A percentile compares a stretch with the other conserved stretches of the same genome.
Conservation (phyloP, 805 yeast species). For the Ogataea parapolymorpha region DNA sequence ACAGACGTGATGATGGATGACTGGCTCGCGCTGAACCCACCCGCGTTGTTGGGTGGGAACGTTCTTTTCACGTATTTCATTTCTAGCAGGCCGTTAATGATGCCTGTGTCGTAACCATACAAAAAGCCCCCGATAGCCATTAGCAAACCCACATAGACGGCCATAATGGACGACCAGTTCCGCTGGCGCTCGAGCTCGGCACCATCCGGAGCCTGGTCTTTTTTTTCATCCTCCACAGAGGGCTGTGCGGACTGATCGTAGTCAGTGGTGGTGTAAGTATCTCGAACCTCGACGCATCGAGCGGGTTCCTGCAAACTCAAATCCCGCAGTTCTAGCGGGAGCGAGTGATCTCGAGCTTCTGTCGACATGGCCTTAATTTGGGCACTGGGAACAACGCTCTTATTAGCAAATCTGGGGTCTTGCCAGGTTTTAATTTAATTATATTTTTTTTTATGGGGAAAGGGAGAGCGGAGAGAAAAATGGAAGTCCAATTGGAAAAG, state of each 20-base stretch:
- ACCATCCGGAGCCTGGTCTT: neutral
- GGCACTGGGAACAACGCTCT: neutral
- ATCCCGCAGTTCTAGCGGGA: neutral
- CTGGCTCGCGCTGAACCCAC: constrained; percentile 54
- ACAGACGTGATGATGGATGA: constrained; percentile 72
- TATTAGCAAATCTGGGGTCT: neutral
- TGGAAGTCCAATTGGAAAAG: neutral
- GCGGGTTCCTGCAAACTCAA: neutral
- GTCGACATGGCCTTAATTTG: constrained; percentile 1
- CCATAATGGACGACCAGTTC: constrained; percentile 51
- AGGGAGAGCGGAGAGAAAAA: constrained; percentile 1
- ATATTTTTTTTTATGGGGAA: constrained; percentile 1
- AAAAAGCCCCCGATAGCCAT: constrained; percentile 91
- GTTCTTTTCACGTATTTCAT: constrained; percentile 62
- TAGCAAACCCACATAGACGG: constrained; percentile 69
- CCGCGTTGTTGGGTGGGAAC: constrained; percentile 46
- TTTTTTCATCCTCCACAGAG: constrained; percentile 5
- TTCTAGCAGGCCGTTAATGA: constrained; percentile 73
- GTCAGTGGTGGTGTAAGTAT: neutral
- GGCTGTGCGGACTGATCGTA: constrained; percentile 6
- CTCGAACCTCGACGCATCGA: neutral
- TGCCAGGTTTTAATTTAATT: neutral
- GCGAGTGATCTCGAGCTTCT: neutral
- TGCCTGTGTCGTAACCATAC: constrained; percentile 88
- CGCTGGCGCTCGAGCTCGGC: constrained; percentile 4